These are phyloP conservation scores for Cladophialophora bantiana DNA, from an alignment of 2,329 filamentous ascomycete species.

Conservation along the genomic window DNA sequence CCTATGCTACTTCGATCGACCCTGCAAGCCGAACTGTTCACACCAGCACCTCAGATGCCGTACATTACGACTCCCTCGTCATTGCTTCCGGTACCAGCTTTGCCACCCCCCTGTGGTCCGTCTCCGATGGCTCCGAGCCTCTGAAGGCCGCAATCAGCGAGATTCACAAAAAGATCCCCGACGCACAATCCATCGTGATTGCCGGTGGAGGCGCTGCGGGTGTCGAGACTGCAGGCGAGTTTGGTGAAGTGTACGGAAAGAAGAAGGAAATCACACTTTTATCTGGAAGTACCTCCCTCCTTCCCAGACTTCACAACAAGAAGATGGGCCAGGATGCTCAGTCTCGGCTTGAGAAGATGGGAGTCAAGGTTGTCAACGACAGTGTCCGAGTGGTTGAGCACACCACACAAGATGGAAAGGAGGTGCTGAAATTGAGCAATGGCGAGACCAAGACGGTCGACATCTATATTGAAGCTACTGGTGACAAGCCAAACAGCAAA, in stretches of 20 bases:
- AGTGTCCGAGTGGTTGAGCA: conserved; percentile 47
- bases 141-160: conserved; percentile 46
- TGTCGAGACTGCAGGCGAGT: conserved; percentile 58
- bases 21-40: conserved; percentile 54
- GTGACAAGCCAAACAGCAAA: conserved; percentile 59
- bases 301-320: conserved; percentile 51
- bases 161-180: conserved; percentile 46
- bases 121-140: conserved; percentile 51
- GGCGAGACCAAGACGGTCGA: conserved; percentile 58
- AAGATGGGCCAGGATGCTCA: conserved; percentile 52
- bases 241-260: conserved; percentile 50
- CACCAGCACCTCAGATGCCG: conserved; percentile 44
- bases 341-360: conserved; percentile 54
- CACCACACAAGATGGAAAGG: conserved; percentile 46
- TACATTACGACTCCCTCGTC: conserved; percentile 63
- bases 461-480: conserved; percentile 61
- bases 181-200: conserved; percentile 55
- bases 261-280: conserved; percentile 54
- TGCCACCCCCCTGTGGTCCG: conserved; percentile 49
- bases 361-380: conserved; percentile 55
- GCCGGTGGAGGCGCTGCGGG: conserved; percentile 59
- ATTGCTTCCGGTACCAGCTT: conserved; percentile 63
- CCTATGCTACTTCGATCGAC: conserved; percentile 57
- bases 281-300: conserved; percentile 49
- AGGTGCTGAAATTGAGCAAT: conserved; percentile 54